Percentiles rank a stretch among this genome's conserved stretches.
phyloP scores from a whole-genome alignment of 164 flowering plant species.

The Dillenia turbinata region DNA sequence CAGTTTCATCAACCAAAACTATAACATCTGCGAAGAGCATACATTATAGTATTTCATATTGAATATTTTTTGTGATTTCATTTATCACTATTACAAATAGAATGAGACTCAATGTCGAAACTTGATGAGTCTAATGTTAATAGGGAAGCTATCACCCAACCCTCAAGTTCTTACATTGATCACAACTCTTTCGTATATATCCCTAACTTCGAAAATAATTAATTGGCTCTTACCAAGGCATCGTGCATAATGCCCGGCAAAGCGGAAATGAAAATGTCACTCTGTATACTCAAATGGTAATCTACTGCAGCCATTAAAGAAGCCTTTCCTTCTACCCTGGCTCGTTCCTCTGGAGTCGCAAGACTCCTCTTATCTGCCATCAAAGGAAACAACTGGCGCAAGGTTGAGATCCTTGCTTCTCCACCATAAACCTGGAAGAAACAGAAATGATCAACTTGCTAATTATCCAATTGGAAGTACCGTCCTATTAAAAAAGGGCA shows the following conservation, averaged over 20 bases:
- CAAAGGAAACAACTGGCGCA: slow-evolving; percentile 66
- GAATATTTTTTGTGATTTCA: too few relatives aligned
- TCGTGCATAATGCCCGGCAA: slow-evolving; percentile 99
- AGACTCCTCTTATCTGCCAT: slow-evolving; percentile 97
- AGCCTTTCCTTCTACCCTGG: slow-evolving; percentile 76
- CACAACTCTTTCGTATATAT: too few relatives aligned
- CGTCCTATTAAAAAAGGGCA: background rate
- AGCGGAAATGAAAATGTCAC: slow-evolving; percentile 96
- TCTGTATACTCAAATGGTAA: slow-evolving; percentile 89
- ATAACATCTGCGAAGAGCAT: too few relatives aligned
- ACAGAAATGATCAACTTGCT: background rate
- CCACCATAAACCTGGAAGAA: slow-evolving; percentile 88
- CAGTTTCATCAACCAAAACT: too few relatives aligned
- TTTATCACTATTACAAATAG: too few relatives aligned
- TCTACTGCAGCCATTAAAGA: slow-evolving; percentile 91
- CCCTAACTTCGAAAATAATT: slow-evolving; percentile 2
- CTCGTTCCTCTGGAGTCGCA: slow-evolving; percentile 65
- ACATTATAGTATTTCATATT: too few relatives aligned
- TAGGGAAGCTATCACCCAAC: too few relatives aligned
- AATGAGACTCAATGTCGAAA: too few relatives aligned
- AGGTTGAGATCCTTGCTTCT: slow-evolving; percentile 80
- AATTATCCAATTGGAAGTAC: too few relatives aligned
- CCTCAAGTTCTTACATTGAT: too few relatives aligned
- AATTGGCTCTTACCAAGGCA: slow-evolving; percentile 61
- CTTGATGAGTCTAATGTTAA: too few relatives aligned